Evolutionary conservation across 768 basidiomycete species (phyloP).

Genomic region (Fistulinella prunicolor): DNA sequence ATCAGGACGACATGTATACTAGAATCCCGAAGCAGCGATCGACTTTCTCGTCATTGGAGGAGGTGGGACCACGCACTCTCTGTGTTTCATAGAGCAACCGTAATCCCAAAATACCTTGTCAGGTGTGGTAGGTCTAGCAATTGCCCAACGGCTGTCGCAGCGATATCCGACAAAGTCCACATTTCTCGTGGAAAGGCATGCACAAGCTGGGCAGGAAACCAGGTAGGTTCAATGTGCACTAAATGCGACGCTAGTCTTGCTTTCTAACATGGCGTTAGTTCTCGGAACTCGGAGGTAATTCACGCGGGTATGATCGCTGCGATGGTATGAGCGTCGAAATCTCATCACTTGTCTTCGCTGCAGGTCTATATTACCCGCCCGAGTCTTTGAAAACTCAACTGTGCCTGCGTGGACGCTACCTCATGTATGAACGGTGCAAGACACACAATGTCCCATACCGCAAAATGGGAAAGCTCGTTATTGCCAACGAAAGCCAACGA

Average conservation of each 20-base stretch:
- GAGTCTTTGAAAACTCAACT: constrained; percentile 81
- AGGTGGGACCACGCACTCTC: constrained; percentile 42
- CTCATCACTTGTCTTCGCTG: not conserved
- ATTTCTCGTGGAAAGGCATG: constrained; percentile 77
- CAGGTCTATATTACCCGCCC: constrained; percentile 82
- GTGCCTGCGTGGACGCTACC: constrained; percentile 80
- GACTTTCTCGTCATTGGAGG: constrained; percentile 90
- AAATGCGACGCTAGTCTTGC: no score
- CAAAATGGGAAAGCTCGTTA: constrained; percentile 87
- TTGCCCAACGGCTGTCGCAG: constrained; percentile 70
- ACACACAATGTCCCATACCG: constrained; percentile 58
- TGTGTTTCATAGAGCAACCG: not conserved
- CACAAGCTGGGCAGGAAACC: constrained; percentile 76
- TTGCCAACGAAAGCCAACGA: constrained; percentile 67
- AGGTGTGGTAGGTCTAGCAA: constrained; percentile 85
- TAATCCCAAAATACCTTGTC: not conserved
- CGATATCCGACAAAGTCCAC: constrained; percentile 67
- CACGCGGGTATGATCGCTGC: constrained; percentile 61
- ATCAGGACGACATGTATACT: no score
- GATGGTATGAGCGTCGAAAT: not conserved
- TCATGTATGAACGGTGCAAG: constrained; percentile 78
- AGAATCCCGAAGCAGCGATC: constrained; percentile 68
- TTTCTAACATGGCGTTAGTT: no score
- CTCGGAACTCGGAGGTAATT: constrained; percentile 93
- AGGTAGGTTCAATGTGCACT: constrained; percentile 65